Conservation (phyloP, 805 yeast species). For the Ogataea henricii region DNA sequence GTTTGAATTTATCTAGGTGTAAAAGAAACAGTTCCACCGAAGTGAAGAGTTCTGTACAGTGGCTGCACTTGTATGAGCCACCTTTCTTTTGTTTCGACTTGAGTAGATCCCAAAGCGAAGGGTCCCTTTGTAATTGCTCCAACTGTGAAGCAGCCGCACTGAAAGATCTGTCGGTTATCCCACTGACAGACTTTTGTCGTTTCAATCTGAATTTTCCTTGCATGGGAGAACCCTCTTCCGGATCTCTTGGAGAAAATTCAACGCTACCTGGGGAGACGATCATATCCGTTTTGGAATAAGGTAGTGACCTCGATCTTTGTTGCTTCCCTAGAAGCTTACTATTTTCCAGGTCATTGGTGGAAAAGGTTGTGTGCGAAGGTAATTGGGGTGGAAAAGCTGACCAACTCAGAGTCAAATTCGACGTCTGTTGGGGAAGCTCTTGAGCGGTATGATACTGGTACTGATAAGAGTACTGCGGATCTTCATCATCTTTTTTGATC, state of each 20-base stretch:
- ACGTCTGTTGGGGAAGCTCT: not conserved
- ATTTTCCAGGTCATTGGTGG: not conserved
- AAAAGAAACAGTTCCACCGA: conserved; percentile 31
- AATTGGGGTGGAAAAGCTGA: conserved; percentile 1
- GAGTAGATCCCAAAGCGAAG: conserved; percentile 19
- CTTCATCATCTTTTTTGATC: conserved; percentile 16
- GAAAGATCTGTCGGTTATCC: conserved; percentile 1
- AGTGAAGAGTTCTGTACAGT: conserved; percentile 44
- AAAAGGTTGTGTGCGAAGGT: not conserved
- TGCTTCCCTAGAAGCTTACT: not conserved
- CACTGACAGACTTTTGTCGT: conserved; percentile 8
- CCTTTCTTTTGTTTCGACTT: conserved; percentile 31
- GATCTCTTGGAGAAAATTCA: not conserved
- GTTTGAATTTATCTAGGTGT: conserved; percentile 45
- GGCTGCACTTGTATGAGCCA: conserved; percentile 50
- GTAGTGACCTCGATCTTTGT: conserved; percentile 15
- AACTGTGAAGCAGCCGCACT: conserved; percentile 21
- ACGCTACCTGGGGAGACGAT: not conserved
- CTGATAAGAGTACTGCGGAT: conserved; percentile 12
- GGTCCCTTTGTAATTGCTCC: conserved; percentile 35
- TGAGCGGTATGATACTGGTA: conserved; percentile 4
- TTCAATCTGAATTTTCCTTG: conserved; percentile 1
- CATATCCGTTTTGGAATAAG: conserved; percentile 8
- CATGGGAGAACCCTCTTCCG: conserved; percentile 1
- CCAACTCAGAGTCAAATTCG: conserved; percentile 3